Evolutionary conservation across 2,329 filamentous ascomycete species (phyloP), one percentile per base, ranked within the genome.

Genomic region (Neocatenulostroma microsporum): DNA sequence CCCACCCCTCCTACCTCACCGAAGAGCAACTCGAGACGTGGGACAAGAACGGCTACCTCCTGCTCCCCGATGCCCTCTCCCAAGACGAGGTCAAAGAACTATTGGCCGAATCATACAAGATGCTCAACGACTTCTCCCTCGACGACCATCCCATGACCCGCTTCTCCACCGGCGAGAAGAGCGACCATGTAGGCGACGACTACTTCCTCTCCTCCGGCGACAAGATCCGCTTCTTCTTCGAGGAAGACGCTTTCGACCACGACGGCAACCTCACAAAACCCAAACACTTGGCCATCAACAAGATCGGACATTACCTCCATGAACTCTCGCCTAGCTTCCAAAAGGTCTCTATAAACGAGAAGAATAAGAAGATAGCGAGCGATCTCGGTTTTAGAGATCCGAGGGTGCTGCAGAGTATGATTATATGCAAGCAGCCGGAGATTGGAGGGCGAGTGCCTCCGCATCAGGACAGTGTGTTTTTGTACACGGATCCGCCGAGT

Each of bases 401-500:
- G 2, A 70, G 82, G 14, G 72, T 81, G 4, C 69, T 98, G 35
- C 91, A 98, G 69, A 91, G 83, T 60, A 98, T 98, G 91, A 73
- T 96, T 19, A 96, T 98, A 51, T 95, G 87, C 75, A 98, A 98
- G 63, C 89, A 95, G 65, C 88, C 91, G 15, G 85, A 93, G 63
- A 95, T 96, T 36, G 91, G 91, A 20, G 89, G 84, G 15, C 83
- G 84, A 2, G 91, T 96, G 28, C 86, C 83, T 1, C 78, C 86
- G 15, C 91, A 98, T 60, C 88, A 94, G 64, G 89, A 96, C 62
- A 85, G 77, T 47, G 88, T 86, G 1, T 98, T 96, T 51, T 52
- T 98, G 44, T 96, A 94, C 60, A 96, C 91, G 2, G 69, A 87
- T 47, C 82, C 85, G 24, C 89, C 89, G 1, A 84, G 77, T 25